Base-by-base conservation (phyloP, 176 grass and related monocot species). In the Musa schizocarpa region DNA sequence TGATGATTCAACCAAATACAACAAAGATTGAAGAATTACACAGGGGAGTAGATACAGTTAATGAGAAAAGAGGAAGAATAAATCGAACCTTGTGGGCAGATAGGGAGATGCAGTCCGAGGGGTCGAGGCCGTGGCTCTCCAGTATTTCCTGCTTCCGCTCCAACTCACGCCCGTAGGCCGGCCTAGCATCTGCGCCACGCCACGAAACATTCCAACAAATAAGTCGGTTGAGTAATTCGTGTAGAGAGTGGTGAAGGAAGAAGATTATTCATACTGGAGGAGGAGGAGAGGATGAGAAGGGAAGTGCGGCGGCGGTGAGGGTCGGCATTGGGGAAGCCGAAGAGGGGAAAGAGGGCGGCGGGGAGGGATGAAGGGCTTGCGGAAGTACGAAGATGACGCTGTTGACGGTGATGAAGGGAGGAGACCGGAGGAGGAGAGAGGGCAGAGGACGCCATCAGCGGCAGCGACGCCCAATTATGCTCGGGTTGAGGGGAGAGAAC, bases 61-160 rank as follows among this genome's bases (percentile, higher is more conserved):
- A 29, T 3, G 12, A 0, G 12, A 0, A 12, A 86, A 27, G 0
- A 13, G 1, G 48, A 68, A 49, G 16, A 34, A 3, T 65, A 11
- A n/a, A 72, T 52, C 57, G 14, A 81, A 92, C 83, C 86, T 64
- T 88, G 23, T 83, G 67, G 17, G 72, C 54, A 29, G 71, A 50
- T 61, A 79, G 81, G 6, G 81, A 79, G 63, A 80, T 70, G 73
- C 78, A 92, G 25, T 88, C 89, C 4, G 85, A 80, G 5, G 89
- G 86, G 65, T 88, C 85, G 78, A 92, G 83, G 63, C 89, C 83
- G 78, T 92, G 88, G 12, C 83, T 85, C 76, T 92, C 86, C 16
- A 88, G 83, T 77, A 92, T 77, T 6, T 82, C 29, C 54, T 53
- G 20, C 22, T 64, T 63, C 55, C 13, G 22, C 56, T 52, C 78